These are phyloP conservation scores for Coffea eugenioides DNA, from an alignment of 257 asterid species.

Conservation along the genomic window DNA sequence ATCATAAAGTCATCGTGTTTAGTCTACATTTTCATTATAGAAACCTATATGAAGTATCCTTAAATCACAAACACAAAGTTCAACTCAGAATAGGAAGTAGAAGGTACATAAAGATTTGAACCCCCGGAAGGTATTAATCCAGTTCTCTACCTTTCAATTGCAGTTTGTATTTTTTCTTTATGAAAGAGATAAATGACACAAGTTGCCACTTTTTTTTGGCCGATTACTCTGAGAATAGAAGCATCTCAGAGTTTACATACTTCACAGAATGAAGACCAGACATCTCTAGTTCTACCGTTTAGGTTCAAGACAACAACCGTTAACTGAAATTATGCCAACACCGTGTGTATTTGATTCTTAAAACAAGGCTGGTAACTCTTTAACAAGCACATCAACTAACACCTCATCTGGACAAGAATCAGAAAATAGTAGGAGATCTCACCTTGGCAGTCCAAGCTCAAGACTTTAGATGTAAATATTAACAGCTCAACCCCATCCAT, in stretches of 20 bases:
- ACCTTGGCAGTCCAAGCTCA: conserved; percentile 54
- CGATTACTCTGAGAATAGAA: neutral
- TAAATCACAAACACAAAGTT: neutral
- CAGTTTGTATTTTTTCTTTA: too few species aligned
- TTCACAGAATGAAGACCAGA: neutral
- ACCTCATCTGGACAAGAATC: neutral
- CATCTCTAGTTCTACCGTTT: neutral
- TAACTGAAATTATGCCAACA: neutral
- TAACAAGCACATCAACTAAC: neutral
- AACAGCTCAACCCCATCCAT: conserved; percentile 58
- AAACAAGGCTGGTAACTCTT: neutral
- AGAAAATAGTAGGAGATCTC: conserved; percentile 19
- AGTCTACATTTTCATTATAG: neutral
- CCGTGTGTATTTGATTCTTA: neutral
- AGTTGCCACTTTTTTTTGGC: neutral
- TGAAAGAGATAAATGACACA: neutral
- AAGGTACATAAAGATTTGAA: neutral
- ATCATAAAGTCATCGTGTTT: neutral
- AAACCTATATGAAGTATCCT: neutral
- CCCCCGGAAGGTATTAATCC: neutral
- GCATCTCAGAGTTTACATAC: neutral
- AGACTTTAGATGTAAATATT: conserved; percentile 54
- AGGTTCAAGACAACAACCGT: too few species aligned
- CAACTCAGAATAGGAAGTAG: neutral
- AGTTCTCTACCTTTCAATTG: neutral